Conservation (phyloP, 2,329 filamentous ascomycete species). For the Phaeosphaeria sp. region DNA sequence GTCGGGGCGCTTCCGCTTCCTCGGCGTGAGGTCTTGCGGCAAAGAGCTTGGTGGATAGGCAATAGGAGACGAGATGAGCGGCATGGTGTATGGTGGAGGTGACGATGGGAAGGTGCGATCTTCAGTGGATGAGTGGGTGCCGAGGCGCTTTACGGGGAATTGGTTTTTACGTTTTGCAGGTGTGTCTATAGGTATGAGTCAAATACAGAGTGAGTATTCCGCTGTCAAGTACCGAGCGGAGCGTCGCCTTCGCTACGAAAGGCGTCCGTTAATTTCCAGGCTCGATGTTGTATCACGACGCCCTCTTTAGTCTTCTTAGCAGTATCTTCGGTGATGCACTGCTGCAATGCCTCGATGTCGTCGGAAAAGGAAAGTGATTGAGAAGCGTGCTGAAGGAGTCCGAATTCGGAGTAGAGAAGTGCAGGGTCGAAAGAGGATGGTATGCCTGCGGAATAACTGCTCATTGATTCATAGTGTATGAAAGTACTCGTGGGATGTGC, state of each 20-base stretch:
- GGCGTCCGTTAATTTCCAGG: slow-evolving; percentile 54
- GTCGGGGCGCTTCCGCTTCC: slow-evolving; percentile 47
- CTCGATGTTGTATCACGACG: slow-evolving; percentile 60
- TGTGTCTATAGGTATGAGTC: slow-evolving; percentile 41
- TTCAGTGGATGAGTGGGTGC: slow-evolving; percentile 19
- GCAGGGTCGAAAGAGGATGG: slow-evolving; percentile 60
- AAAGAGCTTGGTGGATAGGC: slow-evolving; percentile 61
- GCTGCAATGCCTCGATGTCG: slow-evolving; percentile 55
- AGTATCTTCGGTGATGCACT: slow-evolving; percentile 50
- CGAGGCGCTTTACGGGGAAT: slow-evolving; percentile 12
- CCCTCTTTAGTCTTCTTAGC: slow-evolving; percentile 51
- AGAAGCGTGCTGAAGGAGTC: slow-evolving; percentile 26
- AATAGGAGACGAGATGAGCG: slow-evolving; percentile 66
- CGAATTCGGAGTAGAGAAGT: slow-evolving; percentile 55
- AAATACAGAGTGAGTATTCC: slow-evolving; percentile 1
- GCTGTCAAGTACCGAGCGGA: slow-evolving; percentile 38
- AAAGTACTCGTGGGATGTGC: slow-evolving; percentile 4
- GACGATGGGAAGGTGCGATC: slow-evolving; percentile 43
- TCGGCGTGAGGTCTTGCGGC: slow-evolving; percentile 41
- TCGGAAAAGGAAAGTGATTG: slow-evolving; percentile 49
- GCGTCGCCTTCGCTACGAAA: slow-evolving; percentile 58
- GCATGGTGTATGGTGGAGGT: slow-evolving; percentile 64
- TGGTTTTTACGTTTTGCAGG: slow-evolving; percentile 32
- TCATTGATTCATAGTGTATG: slow-evolving; percentile 25
- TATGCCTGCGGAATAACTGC: slow-evolving; percentile 38